Evolutionary conservation across 2,329 filamentous ascomycete species (phyloP), one percentile per base, ranked within the genome.

Genomic region (Trichothecium sympodiale): DNA sequence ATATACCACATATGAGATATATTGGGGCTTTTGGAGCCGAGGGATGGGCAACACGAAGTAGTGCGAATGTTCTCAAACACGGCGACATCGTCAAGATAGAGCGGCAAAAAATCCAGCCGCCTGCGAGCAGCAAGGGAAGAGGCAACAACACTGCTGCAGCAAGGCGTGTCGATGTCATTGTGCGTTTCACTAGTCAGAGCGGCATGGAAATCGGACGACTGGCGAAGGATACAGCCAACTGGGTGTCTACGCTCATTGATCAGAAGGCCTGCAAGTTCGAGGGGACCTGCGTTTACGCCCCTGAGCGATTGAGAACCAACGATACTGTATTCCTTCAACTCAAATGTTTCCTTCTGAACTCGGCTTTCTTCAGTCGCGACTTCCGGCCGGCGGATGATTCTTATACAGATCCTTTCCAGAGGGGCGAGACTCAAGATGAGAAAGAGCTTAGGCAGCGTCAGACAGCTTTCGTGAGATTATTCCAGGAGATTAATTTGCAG

Each of bases 281-380:
- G 46, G 91, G 83, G 5, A 77, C 73, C 10, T 94, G 87, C 49
- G 86, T 98, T 2, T 96, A 83, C 55, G 84, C 84, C 0, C 88
- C 88, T 0, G 89, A 96, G 38, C 69, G 75, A 32, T 59, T 96
- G 33, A 72, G 84, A 34, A 91, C 88, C 8, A 94, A 94, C 50
- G 91, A 98, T 49, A 96, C 87, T 0, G 71, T 98, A n/a, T 94
- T 89, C 48, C 57, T 98, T 6, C 91, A 98, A 54, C 60, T 98
- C 31, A 72, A 74, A 36, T 91, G 83, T 51, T 94, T 71, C 37
- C 56, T 98, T 28, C 65, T 91, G 13, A 74, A 66, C 39, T 74
- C 74, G 14, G 82, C 86, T 0, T 96, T 98, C 48, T 71, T 80
- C 34, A 69, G 65, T 30, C 67, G 52, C 18, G 45, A 46, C 5